These are phyloP conservation scores for Mortierella sp. DNA, from an alignment of 371 early-diverging fungal species.

Conservation along the genomic window DNA sequence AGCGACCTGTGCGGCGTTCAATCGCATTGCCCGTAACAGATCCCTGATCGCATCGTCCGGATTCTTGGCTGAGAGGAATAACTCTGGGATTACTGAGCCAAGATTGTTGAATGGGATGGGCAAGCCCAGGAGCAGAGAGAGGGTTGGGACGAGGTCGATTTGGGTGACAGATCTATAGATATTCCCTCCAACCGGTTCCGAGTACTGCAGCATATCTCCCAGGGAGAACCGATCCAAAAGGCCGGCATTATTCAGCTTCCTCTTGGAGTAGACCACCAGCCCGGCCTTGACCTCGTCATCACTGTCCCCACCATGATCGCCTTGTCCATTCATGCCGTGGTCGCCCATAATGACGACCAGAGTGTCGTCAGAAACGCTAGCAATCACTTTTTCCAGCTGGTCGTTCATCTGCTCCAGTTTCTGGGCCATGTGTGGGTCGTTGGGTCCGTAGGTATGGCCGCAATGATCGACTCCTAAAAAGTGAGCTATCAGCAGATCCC, in stretches of 20 bases:
- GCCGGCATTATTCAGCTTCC: conserved; percentile 48
- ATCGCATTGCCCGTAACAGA: conserved; percentile 70
- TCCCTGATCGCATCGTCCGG: conserved; percentile 43
- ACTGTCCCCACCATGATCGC: conserved; percentile 98
- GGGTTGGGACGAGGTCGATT: conserved; percentile 87
- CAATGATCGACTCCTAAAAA: conserved; percentile 97
- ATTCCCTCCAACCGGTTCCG: conserved; percentile 42
- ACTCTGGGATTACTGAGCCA: conserved; percentile 85
- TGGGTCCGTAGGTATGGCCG: conserved; percentile 94
- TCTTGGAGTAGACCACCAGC: conserved; percentile 80
- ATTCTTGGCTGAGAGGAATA: conserved; percentile 49
- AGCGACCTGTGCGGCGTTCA: conserved; percentile 85
- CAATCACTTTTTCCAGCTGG: conserved; percentile 75
- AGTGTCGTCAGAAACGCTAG: conserved; percentile 85
- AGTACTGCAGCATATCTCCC: conserved; percentile 43
- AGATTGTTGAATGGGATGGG: conserved; percentile 90
- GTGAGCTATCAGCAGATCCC: conserved; percentile 90
- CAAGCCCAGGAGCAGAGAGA: conserved; percentile 75
- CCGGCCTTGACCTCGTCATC: conserved; percentile 89
- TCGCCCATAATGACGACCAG: conserved; percentile 96
- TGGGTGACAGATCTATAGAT: conserved; percentile 73
- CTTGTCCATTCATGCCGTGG: conserved; percentile 98
- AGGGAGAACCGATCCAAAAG: conserved; percentile 26
- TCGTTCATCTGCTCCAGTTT: conserved; percentile 89
- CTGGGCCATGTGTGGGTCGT: conserved; percentile 84